Base-by-base conservation (phyloP, 768 basidiomycete genomes). In the Psilocybe cubensis region DNA sequence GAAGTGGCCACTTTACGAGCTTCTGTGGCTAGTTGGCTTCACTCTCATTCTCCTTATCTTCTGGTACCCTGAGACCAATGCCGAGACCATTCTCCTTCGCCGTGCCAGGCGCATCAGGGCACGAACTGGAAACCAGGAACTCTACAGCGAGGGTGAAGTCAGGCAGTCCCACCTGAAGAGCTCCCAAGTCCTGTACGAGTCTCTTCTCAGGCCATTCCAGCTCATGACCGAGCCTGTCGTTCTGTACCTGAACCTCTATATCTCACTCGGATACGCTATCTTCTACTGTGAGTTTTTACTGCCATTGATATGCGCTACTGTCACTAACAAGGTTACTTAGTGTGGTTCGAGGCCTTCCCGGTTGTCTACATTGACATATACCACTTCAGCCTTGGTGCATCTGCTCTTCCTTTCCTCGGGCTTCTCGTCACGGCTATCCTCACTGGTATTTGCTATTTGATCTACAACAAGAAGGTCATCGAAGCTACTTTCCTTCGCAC, bases 331-430 rank as follows among this genome's bases (percentile, higher is more conserved):
- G 14, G 7, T 47, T 7, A 17, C 1, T 17, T 5, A 52, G 51
- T 52, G 18, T 52, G 51, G 51, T 52, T 52, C 51, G 51, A 52
- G 38, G 51, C 51, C 1, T 52, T 52, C 41, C 51, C 51, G 4
- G 20, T 52, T 18, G 51, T 52, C 1, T 52, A 41, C 51, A 11
- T 52, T 40, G 51, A 40, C 51, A 52, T 52, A 3, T 52, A 52
- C 23, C 38, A 42, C 23, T 52, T 52, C 51, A 24, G 38, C 27
- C 51, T 52, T 17, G 51, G 51, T 2, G 5, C 33, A 28, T 52
- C 51, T 29, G 38, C 23, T 23, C 41, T 52, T 1, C 51, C 51
- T 5, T 52, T 52, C 51, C 11, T 52, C 38, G 51, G 51, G 27
- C 38, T 52, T 18, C 12, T 52, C 14, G 5, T 52, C 11, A 38